phyloP scores from a whole-genome alignment of 169 alveolate species.

The Plasmodium malariae region DNA sequence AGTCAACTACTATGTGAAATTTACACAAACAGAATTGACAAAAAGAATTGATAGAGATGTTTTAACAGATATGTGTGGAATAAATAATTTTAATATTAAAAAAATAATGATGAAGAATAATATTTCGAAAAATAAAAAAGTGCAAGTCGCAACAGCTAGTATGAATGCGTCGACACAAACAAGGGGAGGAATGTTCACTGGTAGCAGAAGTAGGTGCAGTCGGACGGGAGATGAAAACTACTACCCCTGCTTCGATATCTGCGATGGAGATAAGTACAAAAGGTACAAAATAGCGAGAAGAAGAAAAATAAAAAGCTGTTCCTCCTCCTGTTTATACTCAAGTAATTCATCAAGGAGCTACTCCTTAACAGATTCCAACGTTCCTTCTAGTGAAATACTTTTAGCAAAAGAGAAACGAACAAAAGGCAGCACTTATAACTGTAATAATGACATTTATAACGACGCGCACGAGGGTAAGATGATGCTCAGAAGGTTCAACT shows the following conservation, averaged over 20 bases:
- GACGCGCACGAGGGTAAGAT: too few species aligned
- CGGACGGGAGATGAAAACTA: too few species aligned
- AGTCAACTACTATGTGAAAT: not conserved
- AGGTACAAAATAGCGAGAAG: slow-evolving; percentile 6
- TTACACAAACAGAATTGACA: slow-evolving; percentile 13
- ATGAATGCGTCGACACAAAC: slow-evolving; percentile 44
- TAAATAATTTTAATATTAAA: slow-evolving; percentile 23
- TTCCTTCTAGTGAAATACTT: not conserved
- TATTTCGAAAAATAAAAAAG: slow-evolving; percentile 30
- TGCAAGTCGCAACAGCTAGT: slow-evolving; percentile 36
- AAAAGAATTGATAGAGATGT: slow-evolving; percentile 1
- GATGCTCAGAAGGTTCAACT: too few species aligned
- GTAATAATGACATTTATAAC: not conserved
- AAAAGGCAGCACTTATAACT: too few species aligned
- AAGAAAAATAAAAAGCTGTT: not conserved
- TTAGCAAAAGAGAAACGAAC: not conserved
- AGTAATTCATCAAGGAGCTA: not conserved
- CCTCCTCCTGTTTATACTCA: not conserved
- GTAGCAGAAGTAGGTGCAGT: not conserved
- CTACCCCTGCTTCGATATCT: too few species aligned
- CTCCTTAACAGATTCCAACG: not conserved
- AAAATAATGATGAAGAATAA: slow-evolving; percentile 36
- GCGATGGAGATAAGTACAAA: not conserved
- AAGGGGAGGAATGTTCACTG: not conserved
- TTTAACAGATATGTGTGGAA: slow-evolving; percentile 31